Base-by-base conservation (phyloP, 2,329 filamentous ascomycete genomes). In the Talaromyces sp. region DNA sequence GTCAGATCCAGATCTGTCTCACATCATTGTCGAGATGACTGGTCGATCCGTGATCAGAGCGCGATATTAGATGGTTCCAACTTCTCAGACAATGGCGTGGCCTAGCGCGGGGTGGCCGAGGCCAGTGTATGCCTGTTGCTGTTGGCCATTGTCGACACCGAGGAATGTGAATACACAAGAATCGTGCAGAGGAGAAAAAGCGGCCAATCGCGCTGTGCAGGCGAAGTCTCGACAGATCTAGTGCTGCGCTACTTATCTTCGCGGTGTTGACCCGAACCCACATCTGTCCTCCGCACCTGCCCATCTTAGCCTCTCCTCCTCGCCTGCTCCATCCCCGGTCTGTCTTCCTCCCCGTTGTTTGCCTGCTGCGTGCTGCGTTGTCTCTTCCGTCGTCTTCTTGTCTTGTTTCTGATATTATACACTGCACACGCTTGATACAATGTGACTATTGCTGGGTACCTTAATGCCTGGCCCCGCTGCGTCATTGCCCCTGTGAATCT, bases 371-470 rank as follows among this genome's bases (percentile, higher is more conserved):
- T 52, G 28, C 25, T 57, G 10, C 33, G 22, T 57, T 32, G 25
- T 39, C 19, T 33, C 33, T 33, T 15, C 28, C 13, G 52, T 49
- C 36, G n/a, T 49, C 32, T 36, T 11, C 28, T 59, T 52, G 30
- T 28, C 39, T 52, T 51, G 30, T 36, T 27, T 36, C n/a, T 55
- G 17, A 30, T 32, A 42, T 19, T 39, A 27, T 55, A 15, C 36
- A 28, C 52, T 28, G 27, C 58, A 17, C 15, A 28, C 33, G 32
- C 51, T 25, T 51, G 55, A 58, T 63, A 60, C 62, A 44, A 63
- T 63, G 62, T 63, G 55, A 63, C 55, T 53, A 42, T 63, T 54
- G 54, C 54, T 44, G 42, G 49, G 49, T 53, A 53, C 28, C 49
- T 53, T 27, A 53, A 27, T 53, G 52, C 36, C 27, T 52, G 44